Percentiles rank a stretch among this genome's conserved stretches.
Evolutionary conservation across 345 rosid genomes (phyloP).

Genomic region (Linum lewisii): DNA sequence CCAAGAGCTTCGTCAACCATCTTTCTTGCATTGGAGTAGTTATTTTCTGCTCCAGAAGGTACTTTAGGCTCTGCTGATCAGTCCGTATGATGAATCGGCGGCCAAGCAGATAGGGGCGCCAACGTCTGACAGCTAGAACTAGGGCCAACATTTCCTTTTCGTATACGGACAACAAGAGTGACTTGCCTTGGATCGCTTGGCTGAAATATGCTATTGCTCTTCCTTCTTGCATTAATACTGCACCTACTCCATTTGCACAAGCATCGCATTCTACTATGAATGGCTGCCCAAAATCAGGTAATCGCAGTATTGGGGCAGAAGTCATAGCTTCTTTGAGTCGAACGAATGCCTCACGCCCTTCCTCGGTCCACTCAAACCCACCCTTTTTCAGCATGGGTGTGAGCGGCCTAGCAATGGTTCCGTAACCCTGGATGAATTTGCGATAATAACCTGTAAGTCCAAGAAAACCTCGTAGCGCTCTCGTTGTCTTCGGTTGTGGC

Average conservation of each 20-base stretch:
- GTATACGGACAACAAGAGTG: background rate
- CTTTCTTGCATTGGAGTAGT: background rate
- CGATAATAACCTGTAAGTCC: background rate
- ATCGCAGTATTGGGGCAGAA: background rate
- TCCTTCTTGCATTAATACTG: too few relatives aligned
- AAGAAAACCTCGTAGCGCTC: background rate
- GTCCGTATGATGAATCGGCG: background rate
- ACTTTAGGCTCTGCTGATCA: background rate
- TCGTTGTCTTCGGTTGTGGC: background rate
- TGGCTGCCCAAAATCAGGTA: background rate
- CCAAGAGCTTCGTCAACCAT: background rate
- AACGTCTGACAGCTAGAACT: background rate
- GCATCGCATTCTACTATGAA: slow-evolving; percentile 8
- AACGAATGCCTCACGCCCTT: background rate
- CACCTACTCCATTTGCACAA: background rate
- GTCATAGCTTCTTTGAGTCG: background rate
- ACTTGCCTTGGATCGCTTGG: background rate
- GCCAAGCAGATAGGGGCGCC: background rate
- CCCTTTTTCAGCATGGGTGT: background rate
- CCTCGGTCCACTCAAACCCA: slow-evolving; percentile 1
- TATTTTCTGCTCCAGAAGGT: background rate
- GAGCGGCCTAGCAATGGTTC: background rate
- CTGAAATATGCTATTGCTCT: too few relatives aligned
- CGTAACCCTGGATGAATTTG: background rate
- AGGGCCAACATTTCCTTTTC: background rate